Base-by-base conservation (phyloP, 1,284 basidiomycete species). In the Ustilago cynodontis region DNA sequence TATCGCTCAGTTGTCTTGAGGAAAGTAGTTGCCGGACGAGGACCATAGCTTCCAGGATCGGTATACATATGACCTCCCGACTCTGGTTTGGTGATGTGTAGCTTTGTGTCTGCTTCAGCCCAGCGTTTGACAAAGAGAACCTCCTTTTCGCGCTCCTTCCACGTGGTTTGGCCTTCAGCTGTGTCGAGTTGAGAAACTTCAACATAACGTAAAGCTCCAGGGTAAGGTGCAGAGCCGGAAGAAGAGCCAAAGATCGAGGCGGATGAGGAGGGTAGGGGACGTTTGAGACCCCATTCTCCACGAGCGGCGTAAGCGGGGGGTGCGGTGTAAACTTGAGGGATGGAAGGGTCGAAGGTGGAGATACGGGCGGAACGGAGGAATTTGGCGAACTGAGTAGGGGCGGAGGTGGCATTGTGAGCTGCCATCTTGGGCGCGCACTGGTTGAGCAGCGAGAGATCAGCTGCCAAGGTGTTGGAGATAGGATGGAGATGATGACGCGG, bases 261-360 rank as follows among this genome's bases (percentile, higher is more conserved):
- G 14, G 75, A 64, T 3, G 72, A 61, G 13, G 80, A 80, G 26
- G 82, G 78, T 24, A 82, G 70, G 16, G 82, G 67, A 7, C 82
- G 67, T 59, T 84, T 84, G 63, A 84, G 58, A 43, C 83, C 83
- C 67, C 75, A 85, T 63, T 85, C 82, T 29, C 83, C 83, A 22
- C 83, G 76, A 14, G 74, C 71, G 14, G 77, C 65, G 58, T 78
- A 78, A 37, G 82, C 82, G 8, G 71, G 58, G 0, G 83, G 81
- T 2, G 82, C 70, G n/a, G 72, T 78, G 66, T 84, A 84, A 31
- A 84, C 77, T 55, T 83, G 83, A 0, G 61, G 64, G 18, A 82
- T 52, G 37, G 65, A 49, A 2, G 83, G 82, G 59, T 84, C 81
- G 54, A 77, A 83, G 41, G 69, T 67, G 28, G 78, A 71, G 29